These are phyloP conservation scores for Mortierella sp. DNA, from an alignment of 371 early-diverging fungal genomes.

Conservation along the genomic window DNA sequence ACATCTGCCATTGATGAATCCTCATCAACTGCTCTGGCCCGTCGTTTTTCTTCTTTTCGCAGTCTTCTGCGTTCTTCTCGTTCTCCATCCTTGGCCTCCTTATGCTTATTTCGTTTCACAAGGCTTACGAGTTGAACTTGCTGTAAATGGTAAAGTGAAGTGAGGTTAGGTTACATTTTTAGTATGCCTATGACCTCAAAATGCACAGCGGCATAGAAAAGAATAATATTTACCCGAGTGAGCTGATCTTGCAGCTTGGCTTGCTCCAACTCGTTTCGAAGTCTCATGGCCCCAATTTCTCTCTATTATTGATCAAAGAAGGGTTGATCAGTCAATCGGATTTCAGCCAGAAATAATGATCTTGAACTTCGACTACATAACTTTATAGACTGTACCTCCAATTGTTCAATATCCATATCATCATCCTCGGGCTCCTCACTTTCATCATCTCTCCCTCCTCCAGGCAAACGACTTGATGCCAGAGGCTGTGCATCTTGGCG, in stretches of 20 bases:
- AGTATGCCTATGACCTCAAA: not conserved
- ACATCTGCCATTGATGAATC: constrained; percentile 42
- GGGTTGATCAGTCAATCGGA: not conserved
- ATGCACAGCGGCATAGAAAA: not conserved
- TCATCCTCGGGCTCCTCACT: constrained; percentile 58
- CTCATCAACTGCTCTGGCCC: constrained; percentile 11
- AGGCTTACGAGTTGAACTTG: constrained; percentile 55
- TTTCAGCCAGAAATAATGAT: not conserved
- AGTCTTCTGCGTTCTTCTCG: constrained; percentile 32
- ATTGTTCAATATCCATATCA: constrained; percentile 54
- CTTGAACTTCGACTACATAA: not conserved
- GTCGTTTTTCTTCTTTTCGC: constrained; percentile 36
- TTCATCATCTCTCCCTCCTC: constrained; percentile 31
- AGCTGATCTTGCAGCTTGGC: constrained; percentile 50
- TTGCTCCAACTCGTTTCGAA: constrained; percentile 29
- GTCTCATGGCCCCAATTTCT: constrained; percentile 36
- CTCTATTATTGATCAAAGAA: constrained; percentile 13
- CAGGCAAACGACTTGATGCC: constrained; percentile 2
- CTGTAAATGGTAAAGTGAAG: constrained; percentile 13
- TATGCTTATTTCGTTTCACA: constrained; percentile 51
- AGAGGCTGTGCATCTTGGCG: not conserved
- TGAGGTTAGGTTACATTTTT: not conserved
- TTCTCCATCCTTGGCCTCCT: constrained; percentile 36
- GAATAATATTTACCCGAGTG: constrained; percentile 26
- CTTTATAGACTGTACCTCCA: constrained; percentile 41